Conservation (phyloP, 2,329 filamentous ascomycete genomes). For the Paecilomyces dactylethromorphus region DNA sequence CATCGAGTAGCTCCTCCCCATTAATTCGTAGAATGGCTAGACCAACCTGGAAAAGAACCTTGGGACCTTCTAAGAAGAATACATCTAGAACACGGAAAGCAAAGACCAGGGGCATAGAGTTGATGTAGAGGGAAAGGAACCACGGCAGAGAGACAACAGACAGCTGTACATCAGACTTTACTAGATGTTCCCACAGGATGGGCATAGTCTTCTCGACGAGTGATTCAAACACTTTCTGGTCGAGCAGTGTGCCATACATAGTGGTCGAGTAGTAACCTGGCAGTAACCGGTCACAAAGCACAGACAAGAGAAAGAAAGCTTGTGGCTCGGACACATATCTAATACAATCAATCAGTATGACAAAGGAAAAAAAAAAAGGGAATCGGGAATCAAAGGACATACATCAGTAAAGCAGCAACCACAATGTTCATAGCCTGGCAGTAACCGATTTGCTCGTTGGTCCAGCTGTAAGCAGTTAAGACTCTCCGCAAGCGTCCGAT, state of each 20-base stretch:
- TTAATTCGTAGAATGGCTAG: conserved; percentile 96
- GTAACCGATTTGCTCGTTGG: conserved; percentile 90
- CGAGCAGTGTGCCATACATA: conserved; percentile 96
- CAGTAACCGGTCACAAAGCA: conserved; percentile 84
- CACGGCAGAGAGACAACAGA: conserved; percentile 95
- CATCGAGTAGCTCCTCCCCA: conserved; percentile 89
- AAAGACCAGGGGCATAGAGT: conserved; percentile 98
- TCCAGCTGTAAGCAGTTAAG: conserved; percentile 96
- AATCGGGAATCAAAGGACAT: conserved; percentile 23
- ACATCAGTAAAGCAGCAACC: conserved; percentile 91
- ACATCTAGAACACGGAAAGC: conserved; percentile 95
- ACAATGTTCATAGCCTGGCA: conserved; percentile 99
- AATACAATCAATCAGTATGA: conserved; percentile 17
- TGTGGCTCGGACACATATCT: conserved; percentile 93
- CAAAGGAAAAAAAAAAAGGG: not conserved
- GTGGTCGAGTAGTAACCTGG: conserved; percentile 98
- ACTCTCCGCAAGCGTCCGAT: conserved; percentile 85
- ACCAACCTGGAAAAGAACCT: conserved; percentile 94
- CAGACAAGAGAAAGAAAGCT: conserved; percentile 87
- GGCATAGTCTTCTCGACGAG: conserved; percentile 99
- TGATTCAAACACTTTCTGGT: conserved; percentile 95
- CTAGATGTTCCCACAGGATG: conserved; percentile 95
- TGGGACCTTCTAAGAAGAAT: conserved; percentile 96
- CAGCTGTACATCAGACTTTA: conserved; percentile 91
- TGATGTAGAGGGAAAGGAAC: conserved; percentile 98